Evolutionary conservation across 129 eudicot genomes (phyloP).

Genomic region (Artemisia annua): DNA sequence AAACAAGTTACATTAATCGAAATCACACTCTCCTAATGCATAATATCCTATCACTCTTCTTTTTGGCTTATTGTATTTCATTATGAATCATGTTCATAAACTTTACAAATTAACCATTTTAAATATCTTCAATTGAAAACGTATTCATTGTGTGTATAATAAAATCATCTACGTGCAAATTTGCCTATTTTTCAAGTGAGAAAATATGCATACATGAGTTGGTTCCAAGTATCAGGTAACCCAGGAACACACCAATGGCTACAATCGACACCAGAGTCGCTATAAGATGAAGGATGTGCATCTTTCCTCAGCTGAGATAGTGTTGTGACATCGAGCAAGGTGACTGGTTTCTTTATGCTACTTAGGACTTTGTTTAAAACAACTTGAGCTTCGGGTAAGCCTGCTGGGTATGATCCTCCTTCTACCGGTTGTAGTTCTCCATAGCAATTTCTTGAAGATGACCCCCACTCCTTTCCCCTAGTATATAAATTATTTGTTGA

Average conservation of each 20-base stretch:
- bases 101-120: conserved; percentile 37
- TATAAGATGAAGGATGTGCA: conserved; percentile 62
- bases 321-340: conserved; percentile 49
- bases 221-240: conserved; percentile 59
- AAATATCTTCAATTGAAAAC: conserved; percentile 14
- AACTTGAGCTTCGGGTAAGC: conserved; percentile 34
- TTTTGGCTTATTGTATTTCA: conserved; percentile 20
- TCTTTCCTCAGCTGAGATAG: conserved; percentile 60
- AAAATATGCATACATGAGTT: conserved; percentile 45
- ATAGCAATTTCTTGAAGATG: conserved; percentile 48
- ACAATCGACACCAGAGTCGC: conserved; percentile 47
- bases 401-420: conserved; percentile 55
- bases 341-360: conserved; percentile 44
- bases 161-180: conserved; percentile 11
- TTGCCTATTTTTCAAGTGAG: conserved; percentile 17
- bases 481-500: too few relatives aligned
- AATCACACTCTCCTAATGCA: background rate
- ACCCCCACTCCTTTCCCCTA: conserved; percentile 68
- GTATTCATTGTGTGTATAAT: conserved; percentile 31
- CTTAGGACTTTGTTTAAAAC: conserved; percentile 50
- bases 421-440: conserved; percentile 50
- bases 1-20: background rate
- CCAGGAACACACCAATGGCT: conserved; percentile 69
- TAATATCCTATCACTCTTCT: conserved; percentile 5
- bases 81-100: conserved; percentile 21